phyloP scores from a whole-genome alignment of 352 stramenopile species.

The Globisporangium canariense region DNA sequence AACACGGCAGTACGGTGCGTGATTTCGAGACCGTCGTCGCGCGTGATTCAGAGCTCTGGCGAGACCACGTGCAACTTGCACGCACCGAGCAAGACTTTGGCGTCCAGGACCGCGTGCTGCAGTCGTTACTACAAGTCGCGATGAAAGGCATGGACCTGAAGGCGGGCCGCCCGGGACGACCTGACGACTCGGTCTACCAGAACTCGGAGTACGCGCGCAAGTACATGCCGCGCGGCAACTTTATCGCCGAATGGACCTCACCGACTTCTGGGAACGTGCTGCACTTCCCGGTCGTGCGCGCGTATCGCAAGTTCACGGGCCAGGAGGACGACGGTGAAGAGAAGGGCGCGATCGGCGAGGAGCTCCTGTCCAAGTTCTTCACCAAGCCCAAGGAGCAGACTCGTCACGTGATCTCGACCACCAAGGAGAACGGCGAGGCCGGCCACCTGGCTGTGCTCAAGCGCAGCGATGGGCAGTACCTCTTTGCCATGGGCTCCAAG shows the following conservation, averaged over 20 bases:
- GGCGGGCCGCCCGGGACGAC: constrained; percentile 52
- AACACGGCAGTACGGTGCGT: constrained; percentile 3
- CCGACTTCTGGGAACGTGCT: constrained; percentile 5
- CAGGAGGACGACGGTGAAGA: constrained; percentile 73
- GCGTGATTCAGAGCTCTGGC: constrained; percentile 39
- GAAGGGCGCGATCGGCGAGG: constrained; percentile 20
- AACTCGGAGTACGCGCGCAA: constrained; percentile 58
- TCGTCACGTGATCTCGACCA: constrained; percentile 62
- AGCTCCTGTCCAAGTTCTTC: constrained; percentile 74
- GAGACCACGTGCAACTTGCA: constrained; percentile 38
- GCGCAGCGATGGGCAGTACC: constrained; percentile 50
- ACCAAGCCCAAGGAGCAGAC: constrained; percentile 48
- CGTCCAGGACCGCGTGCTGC: constrained; percentile 37
- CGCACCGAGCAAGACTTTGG: constrained; percentile 28
- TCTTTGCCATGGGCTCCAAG: constrained; percentile 79
- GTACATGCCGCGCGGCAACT: constrained; percentile 74
- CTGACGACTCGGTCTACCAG: constrained; percentile 73
- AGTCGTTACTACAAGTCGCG: constrained; percentile 31
- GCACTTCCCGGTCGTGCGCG: constrained; percentile 61
- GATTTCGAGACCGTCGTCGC: constrained; percentile 35
- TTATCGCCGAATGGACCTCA: constrained; percentile 44
- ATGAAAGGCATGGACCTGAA: constrained; percentile 52
- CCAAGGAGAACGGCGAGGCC: constrained; percentile 79
- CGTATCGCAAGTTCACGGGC: constrained; percentile 79
- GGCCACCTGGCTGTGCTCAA: constrained; percentile 74